A percentile compares a stretch with the other conserved stretches of the same genome.
Evolutionary conservation across 2,329 filamentous ascomycete genomes (phyloP).

Genomic region (Xylaria sp.): DNA sequence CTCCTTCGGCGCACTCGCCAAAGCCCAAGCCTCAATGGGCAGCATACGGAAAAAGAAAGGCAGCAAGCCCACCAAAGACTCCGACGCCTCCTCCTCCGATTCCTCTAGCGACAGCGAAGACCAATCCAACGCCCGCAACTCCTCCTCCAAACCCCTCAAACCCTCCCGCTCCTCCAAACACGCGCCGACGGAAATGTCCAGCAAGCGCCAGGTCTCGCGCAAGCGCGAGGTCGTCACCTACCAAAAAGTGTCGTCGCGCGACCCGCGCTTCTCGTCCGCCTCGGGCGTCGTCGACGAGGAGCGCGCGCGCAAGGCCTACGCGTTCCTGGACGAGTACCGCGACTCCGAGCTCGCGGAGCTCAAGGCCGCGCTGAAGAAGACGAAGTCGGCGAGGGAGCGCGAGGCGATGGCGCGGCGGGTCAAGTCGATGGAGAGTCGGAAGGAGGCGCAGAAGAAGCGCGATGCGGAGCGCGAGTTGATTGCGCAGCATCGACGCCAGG

Average conservation of each 20-base stretch:
- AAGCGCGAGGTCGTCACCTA: constrained; percentile 62
- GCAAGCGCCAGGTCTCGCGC: constrained; percentile 77
- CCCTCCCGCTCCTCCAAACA: constrained; percentile 69
- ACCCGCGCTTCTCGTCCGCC: constrained; percentile 81
- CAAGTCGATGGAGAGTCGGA: constrained; percentile 70
- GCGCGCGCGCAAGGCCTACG: constrained; percentile 67
- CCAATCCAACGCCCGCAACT: constrained; percentile 20
- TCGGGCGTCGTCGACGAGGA: constrained; percentile 49
- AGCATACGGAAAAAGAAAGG: constrained; percentile 25
- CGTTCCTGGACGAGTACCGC: constrained; percentile 83
- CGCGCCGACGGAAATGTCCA: constrained; percentile 76
- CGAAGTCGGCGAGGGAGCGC: constrained; percentile 34
- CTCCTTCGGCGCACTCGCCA: constrained; percentile 85
- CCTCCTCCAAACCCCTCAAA: constrained; percentile 24
- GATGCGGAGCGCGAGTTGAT: constrained; percentile 66
- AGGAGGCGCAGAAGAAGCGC: constrained; percentile 64
- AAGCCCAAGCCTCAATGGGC: constrained; percentile 69
- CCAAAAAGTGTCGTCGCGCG: constrained; percentile 58
- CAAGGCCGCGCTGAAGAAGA: constrained; percentile 59
- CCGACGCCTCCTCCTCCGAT: constrained; percentile 6
- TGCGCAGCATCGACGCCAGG: constrained; percentile 69
- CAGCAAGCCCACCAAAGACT: constrained; percentile 25
- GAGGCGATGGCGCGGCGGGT: constrained; percentile 66
- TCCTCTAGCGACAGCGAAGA: constrained; percentile 21
- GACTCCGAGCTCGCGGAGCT: constrained; percentile 76